Evolutionary conservation across 2,329 filamentous ascomycete genomes (phyloP), one percentile per base, ranked within the genome.

Genomic region (Aspergillus japonicus): DNA sequence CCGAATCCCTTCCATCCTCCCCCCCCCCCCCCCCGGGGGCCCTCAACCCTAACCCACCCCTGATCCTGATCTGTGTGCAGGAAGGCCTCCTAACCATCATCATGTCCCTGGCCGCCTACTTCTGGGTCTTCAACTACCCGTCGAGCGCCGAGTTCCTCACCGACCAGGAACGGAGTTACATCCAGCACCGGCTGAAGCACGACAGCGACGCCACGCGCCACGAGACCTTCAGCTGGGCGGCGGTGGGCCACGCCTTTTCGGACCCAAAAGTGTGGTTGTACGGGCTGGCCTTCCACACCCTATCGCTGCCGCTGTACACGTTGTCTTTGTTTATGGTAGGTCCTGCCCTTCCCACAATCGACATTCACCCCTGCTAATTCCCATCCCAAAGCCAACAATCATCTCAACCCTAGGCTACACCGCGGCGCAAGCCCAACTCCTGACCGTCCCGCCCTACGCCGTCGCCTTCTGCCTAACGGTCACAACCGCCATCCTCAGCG

Each of bases 241-340:
- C 87, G 21, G 89, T 92, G 0, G 58, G 73, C 24, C 78, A 84
- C 19, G 89, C 89, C 0, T 72, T 91, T 47, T 84, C 80, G 14
- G 88, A 93, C 66, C 83, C 85, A 1, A 91, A 88, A 69, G 87
- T 87, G 68, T 91, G 86, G 87, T 79, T 92, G 0, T 92, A 92
- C 64, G 87, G 88, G 0, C 71, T 90, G 0, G 84, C 82, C 0
- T 91, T 90, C 66, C 89, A 92, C 70, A 90, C 88, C 5, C 86
- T 91, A 80, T 89, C 85, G 58, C 73, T 92, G 80, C 86, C 74
- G 75, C 26, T 67, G 21, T 79, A 79, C 59, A 78, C 77, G 0
- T 62, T 77, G 24, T 76, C 73, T 5, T 69, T 74, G 5, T 77
- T 77, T 54, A 55, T 79, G 57, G 70, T 73, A 23, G 23, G 23